Evolutionary conservation across 805 yeast species (phyloP), one percentile per base, ranked within the genome.

Genomic region (Teunomyces funiuensis): DNA sequence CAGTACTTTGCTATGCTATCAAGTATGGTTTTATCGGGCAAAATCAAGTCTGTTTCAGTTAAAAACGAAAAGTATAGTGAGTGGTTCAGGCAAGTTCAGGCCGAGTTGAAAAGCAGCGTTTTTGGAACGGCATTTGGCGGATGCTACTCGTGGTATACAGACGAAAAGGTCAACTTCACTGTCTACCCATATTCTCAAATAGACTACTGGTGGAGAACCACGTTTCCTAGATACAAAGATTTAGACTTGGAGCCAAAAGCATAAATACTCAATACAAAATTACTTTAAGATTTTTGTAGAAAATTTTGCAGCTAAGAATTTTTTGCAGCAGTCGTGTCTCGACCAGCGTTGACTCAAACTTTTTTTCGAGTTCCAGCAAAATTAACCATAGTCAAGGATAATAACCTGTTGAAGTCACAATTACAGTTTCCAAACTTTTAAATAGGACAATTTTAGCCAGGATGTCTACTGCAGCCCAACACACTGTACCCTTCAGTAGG

Each of bases 401-500:
- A 22, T 22, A 13, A 31, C 22, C 34, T 19, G 25, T 18, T 36
- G 14, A 25, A 36, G 14, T 16, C 37, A 33, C 28, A 19, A 31
- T 31, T 31, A 31, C 34, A 11, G 34, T 31, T 31, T 16, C 34
- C 19, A 31, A 14, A 31, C 34, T 31, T 31, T 31, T 36, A 17
- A 36, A 18, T 11, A 17, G 22, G 34, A 31, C 34, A 7, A 17
- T 31, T 31, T 17, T 18, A 31, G 34, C 47, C 7, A 42, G 43
- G 26, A 64, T 64, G 70, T 55, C 68, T 27, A 54, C 66, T 28
- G 30, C 44, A n/a, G 40, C 48, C 33, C 53, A 51, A 36, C 39
- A 65, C 15, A 48, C 58, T 18, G 54, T 57, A 39, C 74, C 74
- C 42, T 86, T 91, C 63, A 80, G 79, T 55, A 85, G 99, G 66